Percentiles rank a stretch among this genome's conserved stretches.
phyloP scores from a whole-genome alignment of 768 basidiomycete species.

The Termitomyces sp. region DNA sequence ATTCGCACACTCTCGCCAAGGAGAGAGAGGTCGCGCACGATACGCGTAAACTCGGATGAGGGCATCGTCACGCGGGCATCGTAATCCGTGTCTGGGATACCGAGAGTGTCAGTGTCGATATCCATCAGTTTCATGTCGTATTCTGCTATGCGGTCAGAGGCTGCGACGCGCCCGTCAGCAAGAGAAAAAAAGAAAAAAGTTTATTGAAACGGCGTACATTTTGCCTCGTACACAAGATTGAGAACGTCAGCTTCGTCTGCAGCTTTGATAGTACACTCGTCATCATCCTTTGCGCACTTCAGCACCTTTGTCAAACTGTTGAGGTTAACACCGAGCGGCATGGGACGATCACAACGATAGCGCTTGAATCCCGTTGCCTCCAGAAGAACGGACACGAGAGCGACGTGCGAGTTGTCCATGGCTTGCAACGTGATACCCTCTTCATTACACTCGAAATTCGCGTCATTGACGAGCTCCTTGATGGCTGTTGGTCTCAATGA shows the following conservation, averaged over 20 bases:
- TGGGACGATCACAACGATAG: constrained; percentile 93
- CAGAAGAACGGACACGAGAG: constrained; percentile 87
- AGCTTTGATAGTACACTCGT: constrained; percentile 87
- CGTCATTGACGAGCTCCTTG: constrained; percentile 97
- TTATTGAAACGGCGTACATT: constrained; percentile 43
- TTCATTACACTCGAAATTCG: constrained; percentile 96
- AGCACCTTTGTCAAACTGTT: constrained; percentile 90
- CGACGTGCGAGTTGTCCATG: constrained; percentile 99
- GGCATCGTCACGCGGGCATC: constrained; percentile 90
- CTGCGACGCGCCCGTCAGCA: constrained; percentile 36
- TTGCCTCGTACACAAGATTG: constrained; percentile 86
- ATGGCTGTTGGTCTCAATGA: constrained; percentile 57
- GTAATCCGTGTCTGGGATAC: constrained; percentile 97
- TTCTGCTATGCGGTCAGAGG: constrained; percentile 90
- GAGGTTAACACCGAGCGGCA: constrained; percentile 88
- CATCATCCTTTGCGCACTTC: constrained; percentile 96
- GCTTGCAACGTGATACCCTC: constrained; percentile 95
- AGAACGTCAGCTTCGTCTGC: constrained; percentile 87
- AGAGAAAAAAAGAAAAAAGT: neutral
- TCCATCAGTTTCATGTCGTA: constrained; percentile 99
- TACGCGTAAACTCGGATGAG: constrained; percentile 83
- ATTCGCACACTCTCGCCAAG: constrained; percentile 95
- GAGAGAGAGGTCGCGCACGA: constrained; percentile 86
- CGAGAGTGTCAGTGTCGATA: constrained; percentile 92
- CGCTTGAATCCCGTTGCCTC: constrained; percentile 75